Percentiles rank a stretch among this genome's conserved stretches.
These are phyloP conservation scores for Asterophora lycoperdoides DNA, from an alignment of 768 basidiomycete species.

Conservation along the genomic window DNA sequence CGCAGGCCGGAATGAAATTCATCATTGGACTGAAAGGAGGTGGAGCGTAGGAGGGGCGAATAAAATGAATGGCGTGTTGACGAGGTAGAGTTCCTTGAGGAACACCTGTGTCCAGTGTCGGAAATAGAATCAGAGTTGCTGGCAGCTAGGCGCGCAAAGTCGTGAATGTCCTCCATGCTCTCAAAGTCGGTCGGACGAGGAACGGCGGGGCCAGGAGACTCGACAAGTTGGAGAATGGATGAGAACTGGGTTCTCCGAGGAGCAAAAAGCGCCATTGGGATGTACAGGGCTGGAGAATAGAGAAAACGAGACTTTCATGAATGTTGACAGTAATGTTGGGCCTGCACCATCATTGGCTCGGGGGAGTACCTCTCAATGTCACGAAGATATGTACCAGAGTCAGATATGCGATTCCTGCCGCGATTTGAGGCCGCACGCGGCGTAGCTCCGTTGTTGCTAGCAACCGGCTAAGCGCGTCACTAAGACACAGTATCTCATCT, in stretches of 20 bases:
- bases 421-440: too few relatives aligned
- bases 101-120: neutral
- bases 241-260: conserved; percentile 2
- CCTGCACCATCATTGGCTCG: conserved; percentile 7
- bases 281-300: neutral
- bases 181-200: conserved; percentile 7
- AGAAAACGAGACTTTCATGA: conserved; percentile 3
- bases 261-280: neutral
- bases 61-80: conserved; percentile 3
- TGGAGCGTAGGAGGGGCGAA: conserved; percentile 2
- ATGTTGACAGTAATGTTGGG: conserved; percentile 6
- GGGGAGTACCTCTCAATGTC: neutral
- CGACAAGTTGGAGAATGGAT: conserved; percentile 3
- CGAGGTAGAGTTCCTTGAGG: neutral
- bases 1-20: neutral
- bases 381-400: too few relatives aligned
- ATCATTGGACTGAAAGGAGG: neutral
- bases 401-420: too few relatives aligned
- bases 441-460: too few relatives aligned
- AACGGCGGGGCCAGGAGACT: neutral
- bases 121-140: conserved; percentile 7
- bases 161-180: conserved; percentile 12
- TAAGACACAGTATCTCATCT: too few relatives aligned
- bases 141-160: conserved; percentile 1
- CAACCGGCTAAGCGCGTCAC: too few relatives aligned